These are phyloP conservation scores for Paramecium sonneborni DNA, from an alignment of 73 alveolate genomes.

Conservation along the genomic window DNA sequence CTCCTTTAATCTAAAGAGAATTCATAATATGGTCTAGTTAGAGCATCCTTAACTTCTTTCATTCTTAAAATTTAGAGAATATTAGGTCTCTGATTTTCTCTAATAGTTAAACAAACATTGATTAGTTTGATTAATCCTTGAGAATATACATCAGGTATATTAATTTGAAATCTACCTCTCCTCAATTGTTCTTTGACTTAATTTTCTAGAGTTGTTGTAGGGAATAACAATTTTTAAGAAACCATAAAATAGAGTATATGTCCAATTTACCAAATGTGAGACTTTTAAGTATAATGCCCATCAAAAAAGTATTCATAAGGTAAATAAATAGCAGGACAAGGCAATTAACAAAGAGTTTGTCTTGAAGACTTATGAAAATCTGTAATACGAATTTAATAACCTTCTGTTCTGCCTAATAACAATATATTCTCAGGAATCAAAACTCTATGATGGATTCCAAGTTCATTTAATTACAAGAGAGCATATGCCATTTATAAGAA, in stretches of 20 bases:
- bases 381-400: conserved; percentile 15
- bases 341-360: not conserved
- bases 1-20: conserved; percentile 28
- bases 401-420: conserved; percentile 30
- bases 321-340: conserved; percentile 40
- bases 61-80: not conserved
- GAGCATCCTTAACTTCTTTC: conserved; percentile 18
- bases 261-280: conserved; percentile 46
- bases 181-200: conserved; percentile 33
- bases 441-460: not conserved
- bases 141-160: conserved; percentile 2
- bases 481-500: conserved; percentile 27
- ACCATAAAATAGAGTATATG: conserved; percentile 42
- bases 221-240: conserved; percentile 8
- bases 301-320: conserved; percentile 45
- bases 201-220: not conserved
- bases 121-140: not conserved
- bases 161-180: not conserved
- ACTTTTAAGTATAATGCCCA: conserved; percentile 32
- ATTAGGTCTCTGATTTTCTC: conserved; percentile 32
- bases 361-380: conserved; percentile 34
- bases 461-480: conserved; percentile 15
- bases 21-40: conserved; percentile 26
- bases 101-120: conserved; percentile 20
- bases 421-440: conserved; percentile 21